phyloP scores from a whole-genome alignment of 1,284 basidiomycete species.

The Coniferiporia sulphurascens region DNA sequence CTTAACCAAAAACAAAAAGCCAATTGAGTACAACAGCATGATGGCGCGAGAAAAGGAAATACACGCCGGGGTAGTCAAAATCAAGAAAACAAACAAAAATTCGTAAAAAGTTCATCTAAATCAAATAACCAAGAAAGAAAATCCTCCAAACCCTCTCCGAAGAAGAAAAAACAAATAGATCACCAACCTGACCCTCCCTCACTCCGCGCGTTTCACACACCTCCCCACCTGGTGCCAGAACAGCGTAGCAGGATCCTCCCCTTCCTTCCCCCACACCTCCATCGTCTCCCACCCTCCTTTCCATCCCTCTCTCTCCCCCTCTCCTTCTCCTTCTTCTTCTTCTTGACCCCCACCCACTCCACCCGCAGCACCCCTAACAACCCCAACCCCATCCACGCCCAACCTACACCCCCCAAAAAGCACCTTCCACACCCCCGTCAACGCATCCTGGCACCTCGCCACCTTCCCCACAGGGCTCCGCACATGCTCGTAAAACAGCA shows the following conservation, averaged over 20 bases:
- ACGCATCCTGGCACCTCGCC: constrained; percentile 62
- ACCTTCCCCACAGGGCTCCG: constrained; percentile 44
- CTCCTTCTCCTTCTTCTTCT: no score
- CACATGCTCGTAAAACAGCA: constrained; percentile 66
- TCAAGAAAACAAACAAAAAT: no score
- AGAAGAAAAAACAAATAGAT: no score
- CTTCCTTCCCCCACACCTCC: constrained; percentile 15
- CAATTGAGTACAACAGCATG: no score
- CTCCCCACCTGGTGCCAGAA: constrained; percentile 18
- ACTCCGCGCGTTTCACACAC: constrained; percentile 10
- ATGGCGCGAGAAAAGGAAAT: no score
- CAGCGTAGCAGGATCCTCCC: constrained; percentile 9
- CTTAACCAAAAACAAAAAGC: no score
- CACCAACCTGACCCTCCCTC: background rate
- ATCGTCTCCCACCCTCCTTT: constrained; percentile 15
- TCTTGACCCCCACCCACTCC: background rate
- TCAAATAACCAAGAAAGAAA: background rate
- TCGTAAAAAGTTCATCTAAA: background rate
- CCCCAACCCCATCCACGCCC: constrained; percentile 15
- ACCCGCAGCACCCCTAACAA: constrained; percentile 10
- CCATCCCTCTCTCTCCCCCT: no score
- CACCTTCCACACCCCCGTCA: constrained; percentile 59
- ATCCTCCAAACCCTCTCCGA: background rate
- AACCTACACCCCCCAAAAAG: constrained; percentile 52
- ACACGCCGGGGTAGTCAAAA: no score